Base-by-base conservation (phyloP, 306 rosid genomes). In the Medicago arabica region DNA sequence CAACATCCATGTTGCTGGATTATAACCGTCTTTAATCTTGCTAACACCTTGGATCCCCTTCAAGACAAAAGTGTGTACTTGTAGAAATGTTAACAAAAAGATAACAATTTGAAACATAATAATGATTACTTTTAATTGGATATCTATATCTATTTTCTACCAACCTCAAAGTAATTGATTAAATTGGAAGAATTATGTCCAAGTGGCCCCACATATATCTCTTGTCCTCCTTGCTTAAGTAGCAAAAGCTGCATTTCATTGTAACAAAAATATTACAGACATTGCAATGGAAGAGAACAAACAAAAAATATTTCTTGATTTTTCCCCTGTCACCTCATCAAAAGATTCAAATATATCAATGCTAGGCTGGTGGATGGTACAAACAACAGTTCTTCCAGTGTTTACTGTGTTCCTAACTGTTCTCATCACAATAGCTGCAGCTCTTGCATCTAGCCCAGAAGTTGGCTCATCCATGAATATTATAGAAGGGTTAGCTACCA, bases 391-490 rank as follows among this genome's bases (percentile, higher is more conserved):
- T 82, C 92, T 86, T 84, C 89, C 89, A 0, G 92, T 88, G 84
- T 88, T 86, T 2, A 83, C 87, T 5, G 92, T 88, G 86, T 86
- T 88, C 84, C 92, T 81, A 74, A 86, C 89, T 6, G 92, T 69
- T 80, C 92, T 82, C 92, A 86, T 88, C 16, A 88, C 89, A 74
- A 88, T 84, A 2, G 92, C 92, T 15, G 92, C 92, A 46, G 92
- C 92, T 60, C 89, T 81, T 70, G 92, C 92, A 77, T 88, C 92
- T 43, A 88, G 47, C 4, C 92, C 92, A 19, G 92, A 88, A 68
- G 92, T 88, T 76, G 92, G 92, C 53, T 88, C 92, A 78, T 88
- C 92, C 92, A 88, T 88, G 83, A 88, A 88, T 75, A 88, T 86
- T 51, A 88, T 84, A 51, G 88, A 86, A 68, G 92, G 92, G 69